Conservation (phyloP, 345 rosid genomes). For the Odontarrhena argentea region DNA sequence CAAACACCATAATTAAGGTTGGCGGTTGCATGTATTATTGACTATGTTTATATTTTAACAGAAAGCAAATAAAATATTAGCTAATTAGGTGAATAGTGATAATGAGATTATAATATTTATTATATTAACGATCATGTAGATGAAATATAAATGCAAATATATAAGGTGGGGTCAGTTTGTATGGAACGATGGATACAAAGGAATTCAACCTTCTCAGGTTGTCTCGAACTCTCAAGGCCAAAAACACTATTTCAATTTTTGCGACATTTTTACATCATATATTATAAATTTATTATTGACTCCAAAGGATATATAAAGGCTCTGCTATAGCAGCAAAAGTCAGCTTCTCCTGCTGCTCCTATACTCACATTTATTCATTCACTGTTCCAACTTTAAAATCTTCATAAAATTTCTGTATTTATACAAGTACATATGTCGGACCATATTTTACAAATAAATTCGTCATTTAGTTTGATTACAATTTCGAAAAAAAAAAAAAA, state of each 20-base stretch:
- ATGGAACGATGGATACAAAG: slow-evolving; percentile 47
- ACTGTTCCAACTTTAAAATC: slow-evolving; percentile 23
- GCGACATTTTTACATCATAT: not conserved
- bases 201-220: slow-evolving; percentile 42
- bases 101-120: not conserved
- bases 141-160: slow-evolving; percentile 31
- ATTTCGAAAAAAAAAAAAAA: not conserved
- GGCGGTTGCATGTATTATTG: too few relatives aligned
- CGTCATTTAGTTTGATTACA: slow-evolving; percentile 18
- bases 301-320: slow-evolving; percentile 5
- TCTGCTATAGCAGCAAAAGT: slow-evolving; percentile 33
- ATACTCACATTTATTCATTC: slow-evolving; percentile 35
- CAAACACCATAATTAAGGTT: too few relatives aligned
- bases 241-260: slow-evolving; percentile 19
- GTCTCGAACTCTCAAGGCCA: slow-evolving; percentile 39
- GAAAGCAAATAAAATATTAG: slow-evolving; percentile 4
- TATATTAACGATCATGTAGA: not conserved
- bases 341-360: slow-evolving; percentile 37
- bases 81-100: not conserved
- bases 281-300: slow-evolving; percentile 8
- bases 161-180: slow-evolving; percentile 50
- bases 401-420: not conserved
- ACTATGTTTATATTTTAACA: not conserved
- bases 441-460: slow-evolving; percentile 28
- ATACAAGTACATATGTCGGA: slow-evolving; percentile 28